Base-by-base conservation (phyloP, 768 basidiomycete species). In the Pholiota molesta region DNA sequence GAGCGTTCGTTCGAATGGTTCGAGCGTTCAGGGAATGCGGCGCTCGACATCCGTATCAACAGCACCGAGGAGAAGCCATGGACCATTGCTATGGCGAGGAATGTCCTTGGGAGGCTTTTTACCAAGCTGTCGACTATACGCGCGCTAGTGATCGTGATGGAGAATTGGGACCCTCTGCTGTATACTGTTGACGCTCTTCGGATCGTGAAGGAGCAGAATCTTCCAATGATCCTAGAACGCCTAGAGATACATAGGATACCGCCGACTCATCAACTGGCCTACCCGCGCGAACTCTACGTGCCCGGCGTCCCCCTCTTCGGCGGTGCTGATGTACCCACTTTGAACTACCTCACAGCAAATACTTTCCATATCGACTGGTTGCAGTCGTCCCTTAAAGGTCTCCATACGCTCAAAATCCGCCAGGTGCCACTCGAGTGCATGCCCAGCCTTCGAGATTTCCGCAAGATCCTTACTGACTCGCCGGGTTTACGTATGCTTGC, bases 221-320 rank as follows among this genome's bases (percentile, higher is more conserved):
- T 68, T 28, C 73, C 79, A 17, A 76, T 83, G 62, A 75, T 73
- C 42, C 69, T 92, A n/a, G 80, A 87, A 64, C 84, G 84, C 29
- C 74, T 91, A 64, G 89, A 91, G 72, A 71, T 92, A 28, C 88
- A 89, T 71, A n/a, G n/a, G n/a, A n/a, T n/a, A n/a, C n/a, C n/a
- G n/a, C n/a, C n/a, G n/a, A n/a, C n/a, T n/a, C n/a, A n/a, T n/a
- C n/a, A n/a, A n/a, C n/a, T n/a, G n/a, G 80, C 73, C 11, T 82
- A 77, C 66, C 70, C 77, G 45, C 73, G 75, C 19, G 66, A 66
- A 42, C 72, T 71, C 63, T 70, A 78, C 56, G 72, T 64, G 52
- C 60, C 69, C 19, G 72, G 77, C 33, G 69, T 75, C 26, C 66
- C 81, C 2, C 74, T 87, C 31, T 82, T 92, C 62, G 87, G 82